Evolutionary conservation across 345 rosid genomes (phyloP).

Genomic region (Eucalyptus marginata): DNA sequence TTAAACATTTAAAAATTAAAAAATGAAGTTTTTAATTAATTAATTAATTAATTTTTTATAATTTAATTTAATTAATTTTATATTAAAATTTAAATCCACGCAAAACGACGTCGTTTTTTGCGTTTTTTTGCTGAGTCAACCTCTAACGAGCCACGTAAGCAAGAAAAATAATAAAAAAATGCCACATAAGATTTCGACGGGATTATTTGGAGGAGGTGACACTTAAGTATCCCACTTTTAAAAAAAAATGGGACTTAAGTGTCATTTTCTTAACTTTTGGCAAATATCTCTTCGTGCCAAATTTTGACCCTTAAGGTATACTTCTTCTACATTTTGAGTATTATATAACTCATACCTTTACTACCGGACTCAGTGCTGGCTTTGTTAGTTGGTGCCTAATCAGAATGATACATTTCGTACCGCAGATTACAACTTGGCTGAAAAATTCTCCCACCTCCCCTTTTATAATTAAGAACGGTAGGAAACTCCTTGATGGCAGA

Average conservation of each 20-base stretch:
- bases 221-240: no score
- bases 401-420: conserved; percentile 1
- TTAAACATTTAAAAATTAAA: rapidly evolving
- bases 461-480: background rate
- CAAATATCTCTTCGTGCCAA: no score
- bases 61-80: no score
- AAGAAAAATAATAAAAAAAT: no score
- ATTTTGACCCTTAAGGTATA: no score
- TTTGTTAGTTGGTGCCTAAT: background rate
- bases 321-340: no score
- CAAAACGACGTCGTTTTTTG: no score
- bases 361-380: background rate
- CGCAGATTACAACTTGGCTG: conserved; percentile 5
- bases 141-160: rapidly evolving
- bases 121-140: rapidly evolving
- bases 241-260: no score
- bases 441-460: background rate
- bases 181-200: rapidly evolving
- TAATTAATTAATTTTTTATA: no score
- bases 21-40: no score
- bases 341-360: background rate
- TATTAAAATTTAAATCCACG: no score
- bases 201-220: rapidly evolving
- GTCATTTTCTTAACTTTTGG: rapidly evolving
- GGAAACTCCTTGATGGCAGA: background rate